Evolutionary conservation across 169 alveolate genomes (phyloP).

Genomic region (Theileria annulata): DNA sequence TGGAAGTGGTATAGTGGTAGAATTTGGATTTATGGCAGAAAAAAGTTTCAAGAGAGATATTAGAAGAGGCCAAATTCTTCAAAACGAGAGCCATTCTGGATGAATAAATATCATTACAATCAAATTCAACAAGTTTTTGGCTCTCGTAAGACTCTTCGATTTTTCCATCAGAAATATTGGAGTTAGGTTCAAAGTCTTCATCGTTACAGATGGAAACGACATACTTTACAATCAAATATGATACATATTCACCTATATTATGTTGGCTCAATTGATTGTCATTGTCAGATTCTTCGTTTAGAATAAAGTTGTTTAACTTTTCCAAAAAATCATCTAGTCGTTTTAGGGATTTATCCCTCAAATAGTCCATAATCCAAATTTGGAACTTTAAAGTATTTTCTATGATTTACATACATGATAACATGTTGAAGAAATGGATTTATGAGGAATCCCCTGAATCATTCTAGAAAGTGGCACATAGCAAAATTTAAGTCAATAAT

Average conservation of each 20-base stretch:
- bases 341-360: not conserved
- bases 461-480: slow-evolving; percentile 11
- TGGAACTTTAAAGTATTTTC: not conserved
- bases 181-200: slow-evolving; percentile 19
- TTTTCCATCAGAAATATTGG: not conserved
- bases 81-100: slow-evolving; percentile 13
- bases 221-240: slow-evolving; percentile 26
- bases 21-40: not conserved
- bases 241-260: slow-evolving; percentile 2
- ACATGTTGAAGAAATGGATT: not conserved
- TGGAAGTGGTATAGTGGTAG: not conserved
- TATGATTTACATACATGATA: not conserved
- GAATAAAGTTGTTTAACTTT: slow-evolving; percentile 2
- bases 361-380: slow-evolving; percentile 11
- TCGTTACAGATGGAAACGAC: slow-evolving; percentile 45
- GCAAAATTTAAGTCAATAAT: not conserved
- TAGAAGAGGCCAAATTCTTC: slow-evolving; percentile 1
- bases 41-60: not conserved
- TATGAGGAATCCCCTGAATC: slow-evolving; percentile 6
- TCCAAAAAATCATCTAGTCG: slow-evolving; percentile 3
- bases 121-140: slow-evolving; percentile 54
- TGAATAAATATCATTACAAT: slow-evolving; percentile 34
- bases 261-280: slow-evolving; percentile 10
- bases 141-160: slow-evolving; percentile 52
- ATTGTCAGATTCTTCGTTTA: not conserved